A percentile compares a stretch with the other conserved stretches of the same genome.
Conservation (phyloP, 148 eudicot species). For the Pharnaceum exiguum region DNA sequence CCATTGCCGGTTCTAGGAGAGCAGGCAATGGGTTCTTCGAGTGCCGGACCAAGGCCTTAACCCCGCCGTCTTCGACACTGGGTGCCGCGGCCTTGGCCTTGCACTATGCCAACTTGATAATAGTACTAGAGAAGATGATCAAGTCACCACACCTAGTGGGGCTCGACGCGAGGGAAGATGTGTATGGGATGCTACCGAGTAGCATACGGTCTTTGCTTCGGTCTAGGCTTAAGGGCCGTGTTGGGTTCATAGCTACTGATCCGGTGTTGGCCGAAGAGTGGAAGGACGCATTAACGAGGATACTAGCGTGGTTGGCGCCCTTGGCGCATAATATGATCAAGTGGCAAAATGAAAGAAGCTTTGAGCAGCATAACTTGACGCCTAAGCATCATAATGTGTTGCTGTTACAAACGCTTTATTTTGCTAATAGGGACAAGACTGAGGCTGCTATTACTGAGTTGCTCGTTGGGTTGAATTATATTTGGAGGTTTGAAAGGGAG, state of each 20-base stretch:
- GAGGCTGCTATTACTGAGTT: slow-evolving; percentile 93
- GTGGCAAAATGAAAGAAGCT: slow-evolving; percentile 92
- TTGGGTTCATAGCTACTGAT: slow-evolving; percentile 69
- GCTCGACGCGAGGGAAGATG: slow-evolving; percentile 76
- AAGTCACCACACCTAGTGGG: slow-evolving; percentile 83
- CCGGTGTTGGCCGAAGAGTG: slow-evolving; percentile 75
- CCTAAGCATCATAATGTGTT: slow-evolving; percentile 42
- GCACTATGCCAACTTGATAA: slow-evolving; percentile 83
- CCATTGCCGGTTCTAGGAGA: background rate
- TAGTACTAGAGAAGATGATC: slow-evolving; percentile 81
- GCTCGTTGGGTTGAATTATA: slow-evolving; percentile 84
- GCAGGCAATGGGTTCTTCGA: slow-evolving; percentile 40
- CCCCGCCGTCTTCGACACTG: slow-evolving; percentile 50
- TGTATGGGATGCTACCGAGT: slow-evolving; percentile 73
- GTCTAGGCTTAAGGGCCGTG: slow-evolving; percentile 56
- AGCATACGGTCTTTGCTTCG: slow-evolving; percentile 59
- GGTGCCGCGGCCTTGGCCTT: slow-evolving; percentile 73
- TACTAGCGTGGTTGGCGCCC: slow-evolving; percentile 70
- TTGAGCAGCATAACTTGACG: slow-evolving; percentile 65
- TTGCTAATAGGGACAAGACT: slow-evolving; percentile 68
- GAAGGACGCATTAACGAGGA: slow-evolving; percentile 78
- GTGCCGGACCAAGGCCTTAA: slow-evolving; percentile 40
- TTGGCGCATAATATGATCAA: slow-evolving; percentile 92
- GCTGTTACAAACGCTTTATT: slow-evolving; percentile 60
- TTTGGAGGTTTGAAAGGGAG: slow-evolving; percentile 91